These are phyloP conservation scores for Candida neerlandica DNA, from an alignment of 1,139 yeast genomes.

Conservation along the genomic window DNA sequence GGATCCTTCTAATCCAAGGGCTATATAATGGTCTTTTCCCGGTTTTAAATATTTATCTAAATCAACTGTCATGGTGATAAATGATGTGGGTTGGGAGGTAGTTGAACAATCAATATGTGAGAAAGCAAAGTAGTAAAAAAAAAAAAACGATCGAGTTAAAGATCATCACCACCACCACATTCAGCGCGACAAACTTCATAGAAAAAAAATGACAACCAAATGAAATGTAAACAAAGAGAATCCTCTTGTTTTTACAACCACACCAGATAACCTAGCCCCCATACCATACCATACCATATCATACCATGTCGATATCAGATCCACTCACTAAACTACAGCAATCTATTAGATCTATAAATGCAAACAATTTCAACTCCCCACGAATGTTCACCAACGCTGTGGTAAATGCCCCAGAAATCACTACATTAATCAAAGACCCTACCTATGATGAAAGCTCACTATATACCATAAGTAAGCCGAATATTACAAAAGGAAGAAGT, in stretches of 20 bases:
- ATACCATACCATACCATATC: slow-evolving; percentile 11
- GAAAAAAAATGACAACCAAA: background rate
- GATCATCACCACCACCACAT: too few relatives aligned
- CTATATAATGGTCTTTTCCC: slow-evolving; percentile 58
- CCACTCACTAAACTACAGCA: slow-evolving; percentile 28
- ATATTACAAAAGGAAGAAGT: background rate
- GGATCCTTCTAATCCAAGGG: slow-evolving; percentile 93
- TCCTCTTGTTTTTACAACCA: too few relatives aligned
- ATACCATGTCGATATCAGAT: slow-evolving; percentile 22
- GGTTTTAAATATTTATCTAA: slow-evolving; percentile 43
- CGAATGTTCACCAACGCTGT: slow-evolving; percentile 71
- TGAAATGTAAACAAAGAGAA: slow-evolving; percentile 13
- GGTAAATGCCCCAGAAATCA: slow-evolving; percentile 55
- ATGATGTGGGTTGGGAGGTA: background rate
- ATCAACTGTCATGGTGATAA: slow-evolving; percentile 30
- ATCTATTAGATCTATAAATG: slow-evolving; percentile 22
- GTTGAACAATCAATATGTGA: background rate
- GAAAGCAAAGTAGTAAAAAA: too few relatives aligned
- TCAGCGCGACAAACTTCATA: too few relatives aligned
- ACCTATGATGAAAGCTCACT: slow-evolving; percentile 54
- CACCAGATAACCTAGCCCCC: background rate
- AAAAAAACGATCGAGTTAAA: too few relatives aligned
- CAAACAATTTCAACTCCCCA: slow-evolving; percentile 50
- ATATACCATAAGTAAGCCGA: slow-evolving; percentile 37
- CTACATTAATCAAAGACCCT: slow-evolving; percentile 63